Evolutionary conservation across 176 grass and related monocot species (phyloP).

Genomic region (Phoenix dactylifera): DNA sequence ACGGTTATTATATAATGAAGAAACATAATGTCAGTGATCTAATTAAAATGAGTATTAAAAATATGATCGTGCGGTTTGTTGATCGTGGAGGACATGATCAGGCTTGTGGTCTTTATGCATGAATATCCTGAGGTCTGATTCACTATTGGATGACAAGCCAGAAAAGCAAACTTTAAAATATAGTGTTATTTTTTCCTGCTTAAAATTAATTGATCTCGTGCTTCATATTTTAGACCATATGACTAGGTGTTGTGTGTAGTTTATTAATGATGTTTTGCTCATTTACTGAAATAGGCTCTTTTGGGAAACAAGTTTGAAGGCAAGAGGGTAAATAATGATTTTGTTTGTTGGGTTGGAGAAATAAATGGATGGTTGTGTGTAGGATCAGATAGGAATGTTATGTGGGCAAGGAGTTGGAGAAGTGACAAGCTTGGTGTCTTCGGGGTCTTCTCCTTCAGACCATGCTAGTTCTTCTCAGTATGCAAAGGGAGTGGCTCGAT

Average conservation of each 20-base stretch:
- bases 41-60: too few relatives aligned
- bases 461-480: conserved; percentile 31
- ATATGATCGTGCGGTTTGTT: too few relatives aligned
- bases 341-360: conserved; percentile 5
- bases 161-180: too few relatives aligned
- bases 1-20: too few relatives aligned
- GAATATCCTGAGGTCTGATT: too few relatives aligned
- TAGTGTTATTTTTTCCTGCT: too few relatives aligned
- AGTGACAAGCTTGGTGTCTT: conserved; percentile 32
- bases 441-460: conserved; percentile 27
- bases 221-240: too few relatives aligned
- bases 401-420: conserved; percentile 69
- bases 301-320: neutral
- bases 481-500: conserved; percentile 27
- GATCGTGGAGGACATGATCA: too few relatives aligned
- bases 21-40: too few relatives aligned
- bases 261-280: neutral
- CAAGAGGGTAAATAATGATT: neutral
- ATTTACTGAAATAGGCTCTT: neutral
- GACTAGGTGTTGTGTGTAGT: neutral
- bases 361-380: conserved; percentile 32
- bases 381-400: conserved; percentile 59
- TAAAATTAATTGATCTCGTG: too few relatives aligned
- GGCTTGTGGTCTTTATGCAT: too few relatives aligned
- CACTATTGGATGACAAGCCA: too few relatives aligned